Conservation (phyloP, 2,329 filamentous ascomycete genomes). For the Paramyrothecium roridum region DNA sequence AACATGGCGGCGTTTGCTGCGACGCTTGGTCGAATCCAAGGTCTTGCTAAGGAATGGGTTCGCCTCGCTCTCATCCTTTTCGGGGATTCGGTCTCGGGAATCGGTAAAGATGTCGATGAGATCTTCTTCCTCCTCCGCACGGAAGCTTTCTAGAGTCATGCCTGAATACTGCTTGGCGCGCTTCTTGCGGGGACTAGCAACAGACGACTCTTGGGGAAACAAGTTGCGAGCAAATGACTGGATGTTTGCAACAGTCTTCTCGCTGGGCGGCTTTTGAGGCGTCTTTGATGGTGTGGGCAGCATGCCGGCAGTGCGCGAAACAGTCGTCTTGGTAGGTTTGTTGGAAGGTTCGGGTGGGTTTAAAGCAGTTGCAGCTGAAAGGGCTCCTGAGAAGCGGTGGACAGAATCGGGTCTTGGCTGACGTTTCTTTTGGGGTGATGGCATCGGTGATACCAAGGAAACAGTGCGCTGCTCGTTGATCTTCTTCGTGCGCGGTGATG, state of each 20-base stretch:
- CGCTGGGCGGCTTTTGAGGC: conserved; percentile 59
- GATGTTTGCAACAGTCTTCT: conserved; percentile 48
- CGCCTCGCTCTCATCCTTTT: conserved; percentile 59
- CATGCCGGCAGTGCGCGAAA: conserved; percentile 46
- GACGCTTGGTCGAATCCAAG: conserved; percentile 41
- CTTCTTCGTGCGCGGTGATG: conserved; percentile 32
- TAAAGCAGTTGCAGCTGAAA: conserved; percentile 41
- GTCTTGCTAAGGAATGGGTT: conserved; percentile 68
- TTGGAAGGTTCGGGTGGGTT: conserved; percentile 27
- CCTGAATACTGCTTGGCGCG: conserved; percentile 55
- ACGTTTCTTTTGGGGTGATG: conserved; percentile 50
- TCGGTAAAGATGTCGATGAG: conserved; percentile 76
- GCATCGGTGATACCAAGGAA: conserved; percentile 37
- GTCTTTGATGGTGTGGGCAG: conserved; percentile 79
- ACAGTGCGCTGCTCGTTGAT: conserved; percentile 18
- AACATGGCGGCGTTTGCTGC: conserved; percentile 54
- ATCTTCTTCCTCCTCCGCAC: conserved; percentile 51
- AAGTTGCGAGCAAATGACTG: conserved; percentile 57
- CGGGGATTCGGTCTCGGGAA: conserved; percentile 72
- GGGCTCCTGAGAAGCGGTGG: conserved; percentile 42
- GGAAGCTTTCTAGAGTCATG: conserved; percentile 56
- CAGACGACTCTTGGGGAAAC: conserved; percentile 57
- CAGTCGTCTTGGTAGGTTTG: conserved; percentile 18
- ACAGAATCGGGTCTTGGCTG: conserved; percentile 42
- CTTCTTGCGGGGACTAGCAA: conserved; percentile 58